Conservation (phyloP, 306 rosid genomes). For the Fragaria iinumae region DNA sequence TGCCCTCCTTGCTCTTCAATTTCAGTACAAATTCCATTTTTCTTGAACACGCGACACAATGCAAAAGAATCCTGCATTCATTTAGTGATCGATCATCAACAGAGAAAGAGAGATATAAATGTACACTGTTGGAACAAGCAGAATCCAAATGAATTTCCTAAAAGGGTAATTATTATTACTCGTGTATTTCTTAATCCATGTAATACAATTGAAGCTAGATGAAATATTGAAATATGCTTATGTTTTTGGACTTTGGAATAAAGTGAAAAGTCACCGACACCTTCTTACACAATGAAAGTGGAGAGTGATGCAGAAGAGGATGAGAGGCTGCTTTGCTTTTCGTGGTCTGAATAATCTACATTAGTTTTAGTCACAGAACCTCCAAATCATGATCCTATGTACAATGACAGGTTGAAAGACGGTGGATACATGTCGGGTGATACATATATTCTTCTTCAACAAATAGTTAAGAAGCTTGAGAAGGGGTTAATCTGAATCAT, state of each 20-base stretch:
- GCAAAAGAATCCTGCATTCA: constrained; percentile 92
- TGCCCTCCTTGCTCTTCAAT: constrained; percentile 73
- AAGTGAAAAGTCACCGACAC: constrained; percentile 78
- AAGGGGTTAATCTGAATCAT: constrained; percentile 25
- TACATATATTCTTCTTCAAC: background rate
- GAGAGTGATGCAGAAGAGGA: constrained; percentile 43
- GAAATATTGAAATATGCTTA: background rate
- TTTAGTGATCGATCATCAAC: constrained; percentile 3
- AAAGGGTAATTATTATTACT: background rate
- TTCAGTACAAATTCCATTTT: constrained; percentile 90
- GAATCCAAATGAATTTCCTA: background rate
- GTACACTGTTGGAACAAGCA: too few relatives aligned
- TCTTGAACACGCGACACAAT: constrained; percentile 94
- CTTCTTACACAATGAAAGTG: constrained; percentile 54
- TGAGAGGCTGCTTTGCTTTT: constrained; percentile 46
- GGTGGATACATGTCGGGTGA: background rate
- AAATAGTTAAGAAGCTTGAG: constrained; percentile 18
- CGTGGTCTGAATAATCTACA: constrained; percentile 10
- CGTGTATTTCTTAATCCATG: background rate
- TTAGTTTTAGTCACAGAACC: background rate
- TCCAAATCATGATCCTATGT: background rate
- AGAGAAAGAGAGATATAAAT: background rate
- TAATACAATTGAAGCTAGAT: background rate
- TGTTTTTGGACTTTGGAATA: constrained; percentile 45
- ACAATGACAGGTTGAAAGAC: background rate